A percentile compares a stretch with the other conserved stretches of the same genome.
Evolutionary conservation across 2,329 filamentous ascomycete genomes (phyloP).

Genomic region (Pseudocercospora eumusae): DNA sequence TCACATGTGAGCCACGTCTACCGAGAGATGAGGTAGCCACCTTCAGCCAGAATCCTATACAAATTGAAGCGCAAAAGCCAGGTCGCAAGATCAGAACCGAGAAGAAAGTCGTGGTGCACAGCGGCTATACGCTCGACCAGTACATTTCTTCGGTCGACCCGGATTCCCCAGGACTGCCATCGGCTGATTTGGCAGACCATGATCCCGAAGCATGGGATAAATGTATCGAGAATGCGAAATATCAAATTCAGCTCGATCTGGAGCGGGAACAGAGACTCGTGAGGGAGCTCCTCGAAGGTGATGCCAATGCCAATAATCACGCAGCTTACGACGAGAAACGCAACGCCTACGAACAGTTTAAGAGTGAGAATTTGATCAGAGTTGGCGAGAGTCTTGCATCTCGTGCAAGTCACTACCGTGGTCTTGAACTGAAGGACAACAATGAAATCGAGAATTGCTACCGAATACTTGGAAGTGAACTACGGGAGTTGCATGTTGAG

Average conservation of each 20-base stretch:
- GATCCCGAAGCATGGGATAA: constrained; percentile 7
- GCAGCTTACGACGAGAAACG: constrained; percentile 1
- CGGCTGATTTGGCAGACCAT: constrained; percentile 3
- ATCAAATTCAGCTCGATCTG: constrained; percentile 4
- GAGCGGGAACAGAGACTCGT: not conserved
- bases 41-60: not conserved
- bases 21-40: not conserved
- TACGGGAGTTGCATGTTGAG: not conserved
- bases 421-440: not conserved
- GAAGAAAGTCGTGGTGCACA: not conserved
- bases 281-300: not conserved
- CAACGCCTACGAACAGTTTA: not conserved
- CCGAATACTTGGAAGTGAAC: not conserved
- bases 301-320: not conserved
- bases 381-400: not conserved
- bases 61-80: not conserved
- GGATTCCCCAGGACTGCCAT: constrained; percentile 10
- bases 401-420: not conserved
- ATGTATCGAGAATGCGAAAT: not conserved
- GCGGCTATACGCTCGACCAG: not conserved
- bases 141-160: constrained; percentile 1
- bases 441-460: not conserved
- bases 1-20: not conserved
- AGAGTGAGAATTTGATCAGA: not conserved
- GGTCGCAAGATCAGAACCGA: constrained; percentile 2